Base-by-base conservation (phyloP, 768 basidiomycete species). In the Sutorius australiensis region DNA sequence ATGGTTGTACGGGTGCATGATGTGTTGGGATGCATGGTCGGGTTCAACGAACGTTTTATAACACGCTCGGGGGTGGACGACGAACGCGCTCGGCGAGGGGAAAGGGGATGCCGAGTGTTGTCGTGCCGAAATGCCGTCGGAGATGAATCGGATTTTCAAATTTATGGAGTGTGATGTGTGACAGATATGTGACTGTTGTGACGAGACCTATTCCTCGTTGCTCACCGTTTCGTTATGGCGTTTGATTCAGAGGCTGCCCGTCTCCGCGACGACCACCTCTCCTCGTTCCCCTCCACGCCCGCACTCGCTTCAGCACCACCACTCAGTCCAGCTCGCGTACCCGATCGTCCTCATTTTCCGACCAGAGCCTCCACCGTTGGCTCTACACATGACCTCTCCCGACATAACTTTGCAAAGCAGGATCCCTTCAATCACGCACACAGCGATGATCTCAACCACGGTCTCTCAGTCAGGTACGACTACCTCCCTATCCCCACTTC, bases 361-460 rank as follows among this genome's bases (percentile, higher is more conserved):
- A 80, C 77, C 36, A 80, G 86, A 73, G 80, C 87, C 6, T 84
- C 86, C 50, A 89, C 87, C 12, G 64, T 82, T 51, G 75, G 78
- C 54, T 72, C 77, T 33, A 63, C 82, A 49, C 67, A 73, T 58
- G 81, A 84, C 69, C 74, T 78, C 48, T 75, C 80, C 71, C 77
- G 78, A 62, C 76, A 73, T 62, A 73, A 49, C 58, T 73, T 77
- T n/a, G 45, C 59, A 21, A 70, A 63, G 57, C 63, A 67, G 59
- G 69, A 68, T 60, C 57, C 61, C 10, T 60, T 61, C 37, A 63
- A 79, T 53, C 81, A 86, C 64, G 73, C 85, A 53, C 83, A 79
- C 49, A 90, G 87, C 71, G 78, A 70, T 62, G 88, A 89, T 72
- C 73, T 88, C 47, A 86, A 81, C 68, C 87, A 89, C 67, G 61